These are phyloP conservation scores for Neoboletus magnificus DNA, from an alignment of 768 basidiomycete species.

Conservation along the genomic window DNA sequence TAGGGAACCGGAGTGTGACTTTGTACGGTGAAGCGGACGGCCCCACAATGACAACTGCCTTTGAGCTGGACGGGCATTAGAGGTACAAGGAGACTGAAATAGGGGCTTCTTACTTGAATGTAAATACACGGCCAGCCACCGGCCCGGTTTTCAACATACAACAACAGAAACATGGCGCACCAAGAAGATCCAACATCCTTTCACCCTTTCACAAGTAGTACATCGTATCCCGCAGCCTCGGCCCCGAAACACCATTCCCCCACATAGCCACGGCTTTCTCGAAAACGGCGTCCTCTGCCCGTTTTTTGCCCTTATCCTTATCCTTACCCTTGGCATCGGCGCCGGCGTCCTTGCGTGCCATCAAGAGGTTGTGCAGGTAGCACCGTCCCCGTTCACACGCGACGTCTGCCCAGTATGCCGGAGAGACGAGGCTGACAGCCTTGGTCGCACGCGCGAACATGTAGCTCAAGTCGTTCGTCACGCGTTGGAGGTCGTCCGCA, in stretches of 20 bases:
- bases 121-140: neutral
- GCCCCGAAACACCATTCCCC: slow-evolving; percentile 51
- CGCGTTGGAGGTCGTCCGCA: slow-evolving; percentile 47
- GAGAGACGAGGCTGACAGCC: slow-evolving; percentile 36
- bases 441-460: slow-evolving; percentile 59
- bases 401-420: slow-evolving; percentile 42
- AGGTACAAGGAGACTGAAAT: neutral
- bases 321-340: slow-evolving; percentile 17
- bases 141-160: neutral
- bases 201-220: slow-evolving; percentile 47
- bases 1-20: slow-evolving; percentile 61
- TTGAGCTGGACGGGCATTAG: slow-evolving; percentile 51
- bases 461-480: slow-evolving; percentile 52
- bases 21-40: slow-evolving; percentile 33
- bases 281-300: slow-evolving; percentile 46
- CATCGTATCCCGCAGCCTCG: slow-evolving; percentile 61
- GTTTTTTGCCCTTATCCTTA: slow-evolving; percentile 30
- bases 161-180: neutral
- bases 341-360: slow-evolving; percentile 21
- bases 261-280: slow-evolving; percentile 52
- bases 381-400: slow-evolving; percentile 54
- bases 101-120: neutral
- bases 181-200: neutral
- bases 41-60: slow-evolving; percentile 38
- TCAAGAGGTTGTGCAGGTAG: slow-evolving; percentile 46